These are phyloP conservation scores for Fraxinus ornus DNA, from an alignment of 305 asterid genomes.

Conservation along the genomic window DNA sequence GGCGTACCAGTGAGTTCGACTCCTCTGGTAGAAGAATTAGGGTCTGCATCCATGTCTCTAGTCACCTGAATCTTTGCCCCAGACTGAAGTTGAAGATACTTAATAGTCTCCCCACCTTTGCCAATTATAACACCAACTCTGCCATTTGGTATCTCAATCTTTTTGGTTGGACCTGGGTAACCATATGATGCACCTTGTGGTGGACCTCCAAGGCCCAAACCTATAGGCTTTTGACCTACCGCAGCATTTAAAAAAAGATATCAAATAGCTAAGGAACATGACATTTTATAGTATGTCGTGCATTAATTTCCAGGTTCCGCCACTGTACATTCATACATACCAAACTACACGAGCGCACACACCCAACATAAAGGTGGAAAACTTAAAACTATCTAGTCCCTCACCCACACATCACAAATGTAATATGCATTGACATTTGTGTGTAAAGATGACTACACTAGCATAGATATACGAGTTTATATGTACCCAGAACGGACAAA, in stretches of 20 bases:
- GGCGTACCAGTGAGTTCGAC: constrained; percentile 86
- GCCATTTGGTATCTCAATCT: constrained; percentile 74
- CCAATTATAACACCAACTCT: constrained; percentile 90
- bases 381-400: neutral
- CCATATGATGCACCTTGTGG: constrained; percentile 56
- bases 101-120: constrained; percentile 83
- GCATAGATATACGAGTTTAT: neutral
- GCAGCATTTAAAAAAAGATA: constrained; percentile 32
- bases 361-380: neutral
- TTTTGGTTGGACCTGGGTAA: constrained; percentile 61
- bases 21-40: constrained; percentile 61
- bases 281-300: neutral
- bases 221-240: constrained; percentile 42
- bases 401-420: neutral
- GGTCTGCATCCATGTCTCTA: constrained; percentile 82
- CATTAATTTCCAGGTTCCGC: neutral
- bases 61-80: constrained; percentile 94
- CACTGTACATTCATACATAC: neutral
- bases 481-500: neutral
- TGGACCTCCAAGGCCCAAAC: constrained; percentile 38
- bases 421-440: neutral
- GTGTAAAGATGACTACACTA: neutral
- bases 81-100: constrained; percentile 68
- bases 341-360: neutral
- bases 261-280: neutral